Base-by-base conservation (phyloP, 2,329 filamentous ascomycete species). In the Colletotrichum karsti region DNA sequence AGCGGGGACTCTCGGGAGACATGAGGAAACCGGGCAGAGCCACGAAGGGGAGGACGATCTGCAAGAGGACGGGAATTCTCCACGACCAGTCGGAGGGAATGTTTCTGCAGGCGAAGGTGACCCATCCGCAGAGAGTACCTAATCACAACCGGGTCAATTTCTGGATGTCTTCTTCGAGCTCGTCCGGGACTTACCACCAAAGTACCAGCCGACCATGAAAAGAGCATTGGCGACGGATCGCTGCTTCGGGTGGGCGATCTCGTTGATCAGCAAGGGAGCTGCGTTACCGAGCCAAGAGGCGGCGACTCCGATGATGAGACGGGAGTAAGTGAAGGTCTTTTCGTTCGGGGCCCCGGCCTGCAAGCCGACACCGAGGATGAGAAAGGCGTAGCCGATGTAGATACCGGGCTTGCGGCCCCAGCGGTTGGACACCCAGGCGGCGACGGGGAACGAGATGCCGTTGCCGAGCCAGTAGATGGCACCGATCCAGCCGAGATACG, bases 41-140 rank as follows among this genome's bases (percentile, higher is more conserved):
- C 42, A 83, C 68, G 30, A 81, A 64, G 3, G 82, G 83, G 80
- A 62, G 79, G 28, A 78, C 80, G 66, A 82, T 80, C 67, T 87
- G 85, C 2, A 87, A 72, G 2, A 85, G 74, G 46, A 58, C 64
- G 13, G 67, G 67, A 35, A 69, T 63, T 5, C 67, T 63, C 67
- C 67, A 69, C 4, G 57, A 62, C 56, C 57, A 62, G 2, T 63
- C 46, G 24, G 58, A 63, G 24, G 42, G 28, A 7, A 67, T 57
- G n/a, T 69, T 37, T 0, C 58, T 44, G 54, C 51, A 59, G 41
- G 53, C 67, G 20, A 69, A 69, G 5, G 59, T 63, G 8, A 82
- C 66, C 24, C 74, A 76, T 3, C 79, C 78, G n/a, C 80, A 77
- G 10, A 81, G 70, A 20, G 78, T 77, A 1, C 80, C 65, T 35